Evolutionary conservation across 2,329 filamentous ascomycete genomes (phyloP).

Genomic region (Onygena corvina): DNA sequence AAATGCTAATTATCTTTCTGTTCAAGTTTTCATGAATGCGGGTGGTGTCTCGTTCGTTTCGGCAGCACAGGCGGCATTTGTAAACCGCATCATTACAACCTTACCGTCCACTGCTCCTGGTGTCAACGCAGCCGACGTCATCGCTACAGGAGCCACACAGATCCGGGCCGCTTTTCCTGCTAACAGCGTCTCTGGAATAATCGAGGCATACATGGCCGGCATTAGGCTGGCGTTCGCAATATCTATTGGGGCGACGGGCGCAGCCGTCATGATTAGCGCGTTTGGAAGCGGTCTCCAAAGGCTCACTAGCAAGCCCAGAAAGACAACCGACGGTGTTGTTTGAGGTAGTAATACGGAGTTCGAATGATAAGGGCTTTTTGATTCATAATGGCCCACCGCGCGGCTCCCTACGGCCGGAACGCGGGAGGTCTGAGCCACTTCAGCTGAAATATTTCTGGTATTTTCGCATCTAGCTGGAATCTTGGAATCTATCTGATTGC

Average conservation of each 20-base stretch:
- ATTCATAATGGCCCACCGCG: no score
- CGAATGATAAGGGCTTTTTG: no score
- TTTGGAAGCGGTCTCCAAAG: background rate
- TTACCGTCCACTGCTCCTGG: slow-evolving; percentile 25
- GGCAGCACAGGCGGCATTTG: slow-evolving; percentile 29
- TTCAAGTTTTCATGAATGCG: slow-evolving; percentile 21
- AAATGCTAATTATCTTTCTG: background rate
- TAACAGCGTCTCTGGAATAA: slow-evolving; percentile 35
- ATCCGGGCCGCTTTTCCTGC: slow-evolving; percentile 43
- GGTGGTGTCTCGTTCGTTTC: slow-evolving; percentile 30
- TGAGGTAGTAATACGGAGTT: no score
- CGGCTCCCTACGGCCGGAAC: no score
- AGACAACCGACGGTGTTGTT: no score
- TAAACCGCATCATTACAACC: slow-evolving; percentile 22
- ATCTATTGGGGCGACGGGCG: slow-evolving; percentile 24
- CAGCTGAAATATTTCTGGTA: no score
- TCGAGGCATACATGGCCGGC: slow-evolving; percentile 22
- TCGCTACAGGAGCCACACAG: slow-evolving; percentile 44
- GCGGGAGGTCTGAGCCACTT: no score
- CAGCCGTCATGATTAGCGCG: background rate
- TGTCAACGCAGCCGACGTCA: slow-evolving; percentile 32
- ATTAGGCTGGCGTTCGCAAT: slow-evolving; percentile 4
- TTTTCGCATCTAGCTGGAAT: no score
- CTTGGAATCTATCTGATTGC: no score
- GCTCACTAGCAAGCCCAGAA: no score